These are phyloP conservation scores for Globisporangium solare DNA, from an alignment of 352 stramenopile species.

Conservation along the genomic window DNA sequence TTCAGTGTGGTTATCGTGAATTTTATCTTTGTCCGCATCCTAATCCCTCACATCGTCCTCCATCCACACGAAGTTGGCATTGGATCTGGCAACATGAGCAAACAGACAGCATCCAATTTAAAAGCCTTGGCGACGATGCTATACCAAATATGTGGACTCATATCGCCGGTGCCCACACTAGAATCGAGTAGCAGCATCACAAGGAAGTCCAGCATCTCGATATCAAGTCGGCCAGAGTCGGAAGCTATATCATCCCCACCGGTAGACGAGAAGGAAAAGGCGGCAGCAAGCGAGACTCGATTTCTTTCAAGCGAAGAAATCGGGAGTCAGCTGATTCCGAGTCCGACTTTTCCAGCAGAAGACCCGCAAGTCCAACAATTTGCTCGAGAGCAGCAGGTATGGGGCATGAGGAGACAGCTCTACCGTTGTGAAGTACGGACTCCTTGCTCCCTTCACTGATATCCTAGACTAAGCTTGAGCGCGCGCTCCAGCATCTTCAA, in stretches of 20 bases:
- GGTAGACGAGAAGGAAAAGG: neutral
- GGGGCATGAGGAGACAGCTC: constrained; percentile 3
- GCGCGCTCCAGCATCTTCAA: constrained; percentile 9
- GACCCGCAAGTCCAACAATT: constrained; percentile 22
- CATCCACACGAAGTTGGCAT: constrained; percentile 45
- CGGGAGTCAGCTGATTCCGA: constrained; percentile 19
- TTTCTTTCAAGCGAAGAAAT: constrained; percentile 33
- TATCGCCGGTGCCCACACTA: constrained; percentile 39
- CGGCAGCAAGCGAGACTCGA: neutral
- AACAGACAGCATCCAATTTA: constrained; percentile 29
- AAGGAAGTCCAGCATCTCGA: neutral
- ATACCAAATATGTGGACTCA: constrained; percentile 36
- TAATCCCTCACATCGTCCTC: constrained; percentile 57
- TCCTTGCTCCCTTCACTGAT: too few relatives aligned
- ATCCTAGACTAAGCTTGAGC: constrained; percentile 8
- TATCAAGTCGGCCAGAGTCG: neutral
- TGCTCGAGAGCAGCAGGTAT: constrained; percentile 23
- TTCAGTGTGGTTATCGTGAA: constrained; percentile 60
- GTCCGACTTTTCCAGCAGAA: constrained; percentile 23
- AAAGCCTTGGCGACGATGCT: constrained; percentile 43
- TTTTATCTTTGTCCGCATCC: constrained; percentile 53
- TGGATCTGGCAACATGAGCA: constrained; percentile 19
- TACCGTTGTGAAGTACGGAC: too few relatives aligned
- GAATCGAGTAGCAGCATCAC: neutral
- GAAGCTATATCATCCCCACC: neutral